Evolutionary conservation across 176 grass and related monocot genomes (phyloP).

Genomic region (Eremochloa ophiuroides): DNA sequence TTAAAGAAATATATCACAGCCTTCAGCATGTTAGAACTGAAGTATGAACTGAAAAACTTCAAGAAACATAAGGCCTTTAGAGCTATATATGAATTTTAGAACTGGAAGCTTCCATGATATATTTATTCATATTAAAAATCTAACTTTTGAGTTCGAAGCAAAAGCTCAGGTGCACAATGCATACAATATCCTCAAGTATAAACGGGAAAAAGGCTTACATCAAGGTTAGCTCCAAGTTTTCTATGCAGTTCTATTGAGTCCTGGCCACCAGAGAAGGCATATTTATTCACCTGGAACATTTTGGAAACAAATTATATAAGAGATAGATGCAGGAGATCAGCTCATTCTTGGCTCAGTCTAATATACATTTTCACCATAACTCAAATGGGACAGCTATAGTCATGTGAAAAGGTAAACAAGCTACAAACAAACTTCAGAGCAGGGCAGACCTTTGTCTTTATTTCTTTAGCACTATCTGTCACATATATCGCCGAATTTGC

Average conservation of each 20-base stretch:
- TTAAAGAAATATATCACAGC: not conserved
- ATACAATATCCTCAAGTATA: not conserved
- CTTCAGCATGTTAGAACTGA: not conserved
- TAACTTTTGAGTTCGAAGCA: not conserved
- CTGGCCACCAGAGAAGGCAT: conserved; percentile 93
- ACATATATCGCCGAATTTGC: conserved; percentile 97
- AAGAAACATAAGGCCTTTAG: not conserved
- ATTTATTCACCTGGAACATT: conserved; percentile 75
- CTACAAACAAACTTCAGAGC: not conserved
- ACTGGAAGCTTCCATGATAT: not conserved
- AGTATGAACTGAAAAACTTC: not conserved
- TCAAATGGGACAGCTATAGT: not conserved
- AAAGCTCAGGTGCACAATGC: not conserved
- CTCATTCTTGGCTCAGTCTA: not conserved
- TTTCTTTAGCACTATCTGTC: conserved; percentile 82
- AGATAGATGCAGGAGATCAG: not conserved
- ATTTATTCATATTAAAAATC: not conserved
- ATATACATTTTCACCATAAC: conserved; percentile 3
- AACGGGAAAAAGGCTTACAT: conserved; percentile 26
- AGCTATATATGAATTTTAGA: not conserved
- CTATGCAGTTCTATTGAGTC: conserved; percentile 82
- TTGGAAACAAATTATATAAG: conserved; percentile 13
- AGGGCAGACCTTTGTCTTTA: conserved; percentile 74
- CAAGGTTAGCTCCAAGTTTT: conserved; percentile 90
- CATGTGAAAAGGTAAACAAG: no score